Evolutionary conservation across 768 basidiomycete species (phyloP).

Genomic region (Leucocoprinus leucothites): DNA sequence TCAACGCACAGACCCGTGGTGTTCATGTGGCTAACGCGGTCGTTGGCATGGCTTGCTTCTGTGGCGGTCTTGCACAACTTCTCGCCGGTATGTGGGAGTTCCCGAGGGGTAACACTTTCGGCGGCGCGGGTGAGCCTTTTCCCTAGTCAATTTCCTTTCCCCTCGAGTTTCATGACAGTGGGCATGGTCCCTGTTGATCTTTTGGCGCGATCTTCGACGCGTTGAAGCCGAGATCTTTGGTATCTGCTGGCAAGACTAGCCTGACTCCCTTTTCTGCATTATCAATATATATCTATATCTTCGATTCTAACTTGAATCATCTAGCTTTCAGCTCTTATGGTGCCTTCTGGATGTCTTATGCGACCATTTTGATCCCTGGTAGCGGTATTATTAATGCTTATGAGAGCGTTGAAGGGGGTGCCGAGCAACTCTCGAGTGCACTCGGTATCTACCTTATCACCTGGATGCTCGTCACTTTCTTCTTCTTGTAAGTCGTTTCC

Average conservation of each 20-base stretch:
- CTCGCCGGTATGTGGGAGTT: conserved; percentile 91
- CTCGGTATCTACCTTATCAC: conserved; percentile 72
- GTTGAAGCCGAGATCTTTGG: too few species aligned
- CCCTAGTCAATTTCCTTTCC: neutral
- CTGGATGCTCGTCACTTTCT: conserved; percentile 72
- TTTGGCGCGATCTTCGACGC: too few species aligned
- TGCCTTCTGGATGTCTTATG: conserved; percentile 87
- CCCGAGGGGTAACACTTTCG: conserved; percentile 65
- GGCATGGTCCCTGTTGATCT: too few species aligned
- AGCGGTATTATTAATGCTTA: conserved; percentile 62
- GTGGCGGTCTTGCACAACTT: conserved; percentile 82
- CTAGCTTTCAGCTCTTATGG: conserved; percentile 86
- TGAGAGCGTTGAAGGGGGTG: conserved; percentile 17
- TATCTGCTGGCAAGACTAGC: too few species aligned
- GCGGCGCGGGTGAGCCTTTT: conserved; percentile 61
- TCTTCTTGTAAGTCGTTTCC: conserved; percentile 52
- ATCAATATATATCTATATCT: too few species aligned
- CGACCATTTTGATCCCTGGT: conserved; percentile 66
- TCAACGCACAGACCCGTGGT: conserved; percentile 57
- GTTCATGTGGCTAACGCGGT: conserved; percentile 64
- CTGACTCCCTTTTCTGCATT: too few species aligned
- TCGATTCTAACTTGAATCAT: too few species aligned
- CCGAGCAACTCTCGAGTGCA: conserved; percentile 44
- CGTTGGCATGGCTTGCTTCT: conserved; percentile 83
- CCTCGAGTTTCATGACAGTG: neutral